A percentile compares a stretch with the other conserved stretches of the same genome.
Evolutionary conservation across 2,329 filamentous ascomycete genomes (phyloP).

Genomic region (Epichloe festucae): DNA sequence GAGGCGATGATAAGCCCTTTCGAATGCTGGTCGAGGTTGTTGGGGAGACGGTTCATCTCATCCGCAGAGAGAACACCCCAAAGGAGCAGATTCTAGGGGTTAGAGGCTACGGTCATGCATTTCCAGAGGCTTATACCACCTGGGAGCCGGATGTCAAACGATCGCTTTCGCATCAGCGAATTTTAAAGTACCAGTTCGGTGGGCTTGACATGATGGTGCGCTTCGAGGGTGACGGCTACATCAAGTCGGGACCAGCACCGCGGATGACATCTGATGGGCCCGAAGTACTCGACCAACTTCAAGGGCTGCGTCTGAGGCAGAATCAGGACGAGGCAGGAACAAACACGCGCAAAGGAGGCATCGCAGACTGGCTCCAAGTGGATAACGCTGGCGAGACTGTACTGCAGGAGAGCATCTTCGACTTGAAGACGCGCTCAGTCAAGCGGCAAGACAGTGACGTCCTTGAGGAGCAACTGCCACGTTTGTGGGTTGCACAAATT

Average conservation of each 20-base stretch:
- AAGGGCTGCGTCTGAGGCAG: too few species aligned
- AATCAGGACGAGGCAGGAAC: not conserved
- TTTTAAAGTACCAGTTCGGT: conserved; percentile 1
- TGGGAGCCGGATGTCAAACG: conserved; percentile 42
- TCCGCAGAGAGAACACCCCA: conserved; percentile 48
- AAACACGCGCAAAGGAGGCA: not conserved
- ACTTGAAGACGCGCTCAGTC: conserved; percentile 30
- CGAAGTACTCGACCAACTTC: too few species aligned
- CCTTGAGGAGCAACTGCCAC: conserved; percentile 22
- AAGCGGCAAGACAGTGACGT: conserved; percentile 17
- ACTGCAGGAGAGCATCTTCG: conserved; percentile 24
- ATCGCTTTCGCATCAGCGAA: conserved; percentile 48
- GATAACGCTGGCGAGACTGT: conserved; percentile 11
- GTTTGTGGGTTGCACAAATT: conserved; percentile 28
- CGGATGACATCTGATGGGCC: not conserved
- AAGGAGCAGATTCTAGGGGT: conserved; percentile 42
- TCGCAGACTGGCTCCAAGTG: not conserved
- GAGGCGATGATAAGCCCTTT: conserved; percentile 32
- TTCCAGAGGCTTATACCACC: conserved; percentile 52
- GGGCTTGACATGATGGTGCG: conserved; percentile 15
- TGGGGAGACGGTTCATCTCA: conserved; percentile 41
- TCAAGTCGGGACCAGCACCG: not conserved
- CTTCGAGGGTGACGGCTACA: conserved; percentile 17
- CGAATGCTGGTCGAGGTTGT: conserved; percentile 42
- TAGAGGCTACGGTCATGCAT: conserved; percentile 50